Evolutionary conservation across 2,329 filamentous ascomycete genomes (phyloP), one percentile per base, ranked within the genome.

Genomic region (Cercospora nicotianae): DNA sequence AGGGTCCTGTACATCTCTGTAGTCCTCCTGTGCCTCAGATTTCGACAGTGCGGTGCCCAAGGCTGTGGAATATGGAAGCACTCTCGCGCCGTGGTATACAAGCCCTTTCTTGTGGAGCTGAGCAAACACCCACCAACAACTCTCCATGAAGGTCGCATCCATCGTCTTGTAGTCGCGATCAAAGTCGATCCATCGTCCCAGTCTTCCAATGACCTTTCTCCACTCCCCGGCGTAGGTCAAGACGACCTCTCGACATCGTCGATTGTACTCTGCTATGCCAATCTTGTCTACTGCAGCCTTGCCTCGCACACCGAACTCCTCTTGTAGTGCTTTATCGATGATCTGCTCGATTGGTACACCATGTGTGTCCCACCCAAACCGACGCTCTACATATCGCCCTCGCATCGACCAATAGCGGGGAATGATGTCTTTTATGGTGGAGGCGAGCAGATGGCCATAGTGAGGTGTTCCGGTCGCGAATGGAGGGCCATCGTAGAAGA

Each of bases 121-220:
- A 83, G 95, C 96, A 84, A 97, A 97, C 18, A 95, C 91, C 94
- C 94, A 97, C 94, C 94, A 98, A 72, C 92, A 89, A 0, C 91
- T 91, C 83, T 97, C 94, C 94, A 97, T 98, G 82, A 96, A 98
- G 20, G 84, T 89, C n/a, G 90, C 86, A 79, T 98, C 91, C 93
- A 97, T 97, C 39, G 93, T 97, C 90, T 97, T 97, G 84, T 96
- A 97, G 79, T 97, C 93, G 75, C 96, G 95, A 80, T 98, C 94
- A 75, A 98, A 97, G 81, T 97, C 94, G 75, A 97, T 95, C 94
- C 94, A 98, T 67, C 94, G 90, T 66, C 94, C 94, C 48, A 98
- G 82, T 69, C 94, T 86, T 77, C 96, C 93, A 75, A 97, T 91
- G 28, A 93, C 96, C 70, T 89, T 83, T 75, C 93, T 88, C 94